These are phyloP conservation scores for Talaromyces nanjingensis DNA, from an alignment of 495 filamentous ascomycete species.

Conservation along the genomic window DNA sequence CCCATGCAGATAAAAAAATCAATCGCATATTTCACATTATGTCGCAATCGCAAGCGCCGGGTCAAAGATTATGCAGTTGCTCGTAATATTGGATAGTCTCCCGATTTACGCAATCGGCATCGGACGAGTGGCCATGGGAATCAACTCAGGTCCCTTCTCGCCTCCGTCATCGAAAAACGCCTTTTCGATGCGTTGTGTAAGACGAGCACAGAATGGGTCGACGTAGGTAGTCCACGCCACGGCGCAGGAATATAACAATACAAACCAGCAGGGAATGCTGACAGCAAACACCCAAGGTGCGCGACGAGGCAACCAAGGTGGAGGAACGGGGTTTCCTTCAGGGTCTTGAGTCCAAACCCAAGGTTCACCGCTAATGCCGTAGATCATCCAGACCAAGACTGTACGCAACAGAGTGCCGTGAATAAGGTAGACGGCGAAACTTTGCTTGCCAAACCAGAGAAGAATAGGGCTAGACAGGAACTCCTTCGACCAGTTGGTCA, in stretches of 20 bases:
- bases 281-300: constrained; percentile 37
- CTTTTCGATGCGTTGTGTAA: constrained; percentile 52
- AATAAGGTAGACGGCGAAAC: constrained; percentile 62
- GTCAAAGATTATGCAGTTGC: neutral
- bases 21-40: constrained; percentile 1
- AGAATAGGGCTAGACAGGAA: constrained; percentile 49
- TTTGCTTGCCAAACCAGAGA: constrained; percentile 61
- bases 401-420: constrained; percentile 59
- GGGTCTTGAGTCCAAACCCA: constrained; percentile 41
- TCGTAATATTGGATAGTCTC: neutral
- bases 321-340: constrained; percentile 33
- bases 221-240: constrained; percentile 60
- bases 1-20: neutral
- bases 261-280: constrained; percentile 50
- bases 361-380: constrained; percentile 47
- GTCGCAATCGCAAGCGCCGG: neutral
- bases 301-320: constrained; percentile 31
- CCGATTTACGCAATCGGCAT: constrained; percentile 15
- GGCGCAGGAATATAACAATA: constrained; percentile 49
- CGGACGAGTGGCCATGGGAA: constrained; percentile 28
- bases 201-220: constrained; percentile 54
- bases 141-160: constrained; percentile 35
- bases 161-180: constrained; percentile 43
- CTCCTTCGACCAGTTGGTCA: constrained; percentile 49
- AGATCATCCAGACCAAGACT: constrained; percentile 59